phyloP scores from a whole-genome alignment of 768 basidiomycete genomes.

The Mrakia hoshinonis region DNA sequence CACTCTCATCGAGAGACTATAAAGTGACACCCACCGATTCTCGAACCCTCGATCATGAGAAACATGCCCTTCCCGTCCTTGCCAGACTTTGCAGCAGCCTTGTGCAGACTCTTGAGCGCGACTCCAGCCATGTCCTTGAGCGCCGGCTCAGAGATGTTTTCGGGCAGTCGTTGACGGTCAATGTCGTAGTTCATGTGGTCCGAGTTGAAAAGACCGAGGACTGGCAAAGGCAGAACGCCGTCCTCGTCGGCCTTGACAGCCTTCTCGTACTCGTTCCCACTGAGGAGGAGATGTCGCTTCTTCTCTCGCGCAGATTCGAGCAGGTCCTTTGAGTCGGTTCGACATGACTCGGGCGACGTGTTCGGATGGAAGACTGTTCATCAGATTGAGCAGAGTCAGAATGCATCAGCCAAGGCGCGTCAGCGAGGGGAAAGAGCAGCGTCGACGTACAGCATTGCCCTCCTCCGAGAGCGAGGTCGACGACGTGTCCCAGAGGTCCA shows the following conservation, averaged over 20 bases:
- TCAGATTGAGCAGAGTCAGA: not conserved
- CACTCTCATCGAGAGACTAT: not conserved
- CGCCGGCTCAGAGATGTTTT: slow-evolving; percentile 31
- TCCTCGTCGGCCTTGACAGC: slow-evolving; percentile 25
- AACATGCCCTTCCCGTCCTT: slow-evolving; percentile 32
- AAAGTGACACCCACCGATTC: slow-evolving; percentile 30
- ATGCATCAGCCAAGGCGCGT: not conserved
- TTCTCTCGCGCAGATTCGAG: slow-evolving; percentile 19
- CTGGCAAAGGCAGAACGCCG: slow-evolving; percentile 23
- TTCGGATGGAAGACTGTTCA: slow-evolving; percentile 16
- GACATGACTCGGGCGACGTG: slow-evolving; percentile 28
- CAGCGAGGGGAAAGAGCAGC: not conserved
- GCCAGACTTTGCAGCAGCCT: not conserved
- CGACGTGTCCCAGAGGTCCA: slow-evolving; percentile 30
- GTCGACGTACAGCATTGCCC: slow-evolving; percentile 16
- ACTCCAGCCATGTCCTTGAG: slow-evolving; percentile 34
- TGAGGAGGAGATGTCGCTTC: slow-evolving; percentile 26
- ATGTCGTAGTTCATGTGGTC: slow-evolving; percentile 36
- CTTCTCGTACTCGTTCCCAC: slow-evolving; percentile 27
- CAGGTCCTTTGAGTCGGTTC: slow-evolving; percentile 32
- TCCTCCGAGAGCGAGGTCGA: slow-evolving; percentile 37
- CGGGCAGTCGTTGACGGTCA: slow-evolving; percentile 29
- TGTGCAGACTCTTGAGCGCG: slow-evolving; percentile 31
- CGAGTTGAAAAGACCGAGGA: slow-evolving; percentile 33
- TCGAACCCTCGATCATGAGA: slow-evolving; percentile 34